A percentile compares a stretch with the other conserved stretches of the same genome.
phyloP scores from a whole-genome alignment of 2,329 filamentous ascomycete species.

The Leptodontidium sp. region DNA sequence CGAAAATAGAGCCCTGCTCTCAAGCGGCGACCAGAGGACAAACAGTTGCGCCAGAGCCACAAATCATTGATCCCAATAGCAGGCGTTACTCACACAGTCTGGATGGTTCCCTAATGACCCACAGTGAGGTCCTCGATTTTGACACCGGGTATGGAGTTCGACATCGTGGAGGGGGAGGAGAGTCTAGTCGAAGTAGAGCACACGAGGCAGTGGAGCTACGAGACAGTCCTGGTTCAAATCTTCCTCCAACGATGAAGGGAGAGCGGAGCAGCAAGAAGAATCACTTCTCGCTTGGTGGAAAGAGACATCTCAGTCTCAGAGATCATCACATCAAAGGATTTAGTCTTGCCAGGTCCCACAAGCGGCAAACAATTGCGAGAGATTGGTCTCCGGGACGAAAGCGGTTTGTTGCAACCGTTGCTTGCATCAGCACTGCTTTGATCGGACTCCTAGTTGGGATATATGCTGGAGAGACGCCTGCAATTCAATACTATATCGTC shows the following conservation, averaged over 20 bases:
- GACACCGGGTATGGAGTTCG: constrained; percentile 37
- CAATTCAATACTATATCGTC: constrained; percentile 79
- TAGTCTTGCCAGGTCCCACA: constrained; percentile 62
- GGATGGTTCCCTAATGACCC: constrained; percentile 36
- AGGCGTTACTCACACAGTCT: constrained; percentile 34
- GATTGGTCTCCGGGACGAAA: constrained; percentile 76
- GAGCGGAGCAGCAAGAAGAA: constrained; percentile 29
- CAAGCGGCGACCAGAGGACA: constrained; percentile 7
- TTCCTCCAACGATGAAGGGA: constrained; percentile 34
- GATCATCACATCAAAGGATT: constrained; percentile 56
- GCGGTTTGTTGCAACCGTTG: constrained; percentile 71
- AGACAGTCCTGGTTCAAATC: constrained; percentile 35
- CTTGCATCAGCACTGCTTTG: constrained; percentile 76
- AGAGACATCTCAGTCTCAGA: constrained; percentile 62
- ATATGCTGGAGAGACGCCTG: constrained; percentile 80
- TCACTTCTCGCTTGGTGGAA: constrained; percentile 54
- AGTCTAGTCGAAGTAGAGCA: constrained; percentile 19
- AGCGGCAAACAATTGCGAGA: constrained; percentile 71
- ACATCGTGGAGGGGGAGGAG: constrained; percentile 31
- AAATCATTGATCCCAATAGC: constrained; percentile 8
- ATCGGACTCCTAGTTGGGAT: constrained; percentile 77
- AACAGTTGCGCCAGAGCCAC: constrained; percentile 9
- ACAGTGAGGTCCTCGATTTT: constrained; percentile 41
- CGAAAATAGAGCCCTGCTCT: constrained; percentile 25
- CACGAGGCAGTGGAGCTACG: constrained; percentile 33